phyloP scores from a whole-genome alignment of 768 basidiomycete genomes.

The Tephrocybe rancida region DNA sequence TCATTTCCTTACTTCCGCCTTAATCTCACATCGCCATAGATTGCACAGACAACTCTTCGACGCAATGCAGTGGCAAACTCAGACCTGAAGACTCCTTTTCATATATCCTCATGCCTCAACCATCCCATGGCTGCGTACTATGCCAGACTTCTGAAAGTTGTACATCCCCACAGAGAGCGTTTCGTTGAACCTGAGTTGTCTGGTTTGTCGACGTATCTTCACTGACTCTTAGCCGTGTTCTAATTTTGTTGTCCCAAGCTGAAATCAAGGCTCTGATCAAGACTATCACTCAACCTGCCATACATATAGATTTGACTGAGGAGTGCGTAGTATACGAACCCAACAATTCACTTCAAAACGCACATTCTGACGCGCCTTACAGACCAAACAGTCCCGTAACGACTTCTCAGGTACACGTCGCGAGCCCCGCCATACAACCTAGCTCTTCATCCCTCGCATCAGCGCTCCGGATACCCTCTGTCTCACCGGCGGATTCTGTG shows the following conservation, averaged over 20 bases:
- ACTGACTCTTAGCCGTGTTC: not conserved
- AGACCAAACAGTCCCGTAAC: not conserved
- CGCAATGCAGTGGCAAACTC: slow-evolving; percentile 24
- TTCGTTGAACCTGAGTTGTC: slow-evolving; percentile 38
- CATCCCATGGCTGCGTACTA: slow-evolving; percentile 39
- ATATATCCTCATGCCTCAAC: slow-evolving; percentile 25
- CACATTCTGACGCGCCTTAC: slow-evolving; percentile 3
- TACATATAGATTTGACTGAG: slow-evolving; percentile 5
- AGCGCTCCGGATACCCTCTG: slow-evolving; percentile 8
- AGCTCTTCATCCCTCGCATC: slow-evolving; percentile 18
- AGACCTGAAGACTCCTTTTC: slow-evolving; percentile 27
- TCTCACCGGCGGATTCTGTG: not conserved
- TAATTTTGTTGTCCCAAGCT: slow-evolving; percentile 5
- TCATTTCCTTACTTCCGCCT: not conserved
- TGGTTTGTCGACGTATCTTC: slow-evolving; percentile 22
- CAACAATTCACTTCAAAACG: not conserved
- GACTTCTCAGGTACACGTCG: not conserved
- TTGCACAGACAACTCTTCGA: slow-evolving; percentile 38
- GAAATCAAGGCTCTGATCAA: slow-evolving; percentile 13
- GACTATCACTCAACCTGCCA: slow-evolving; percentile 4
- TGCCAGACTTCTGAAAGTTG: slow-evolving; percentile 30
- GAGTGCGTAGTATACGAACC: slow-evolving; percentile 8
- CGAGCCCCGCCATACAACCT: slow-evolving; percentile 14
- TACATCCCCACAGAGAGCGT: slow-evolving; percentile 26
- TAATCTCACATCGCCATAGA: slow-evolving; percentile 24